phyloP scores from a whole-genome alignment of 139 green algal genomes.

The Volvox reticuliferus region DNA sequence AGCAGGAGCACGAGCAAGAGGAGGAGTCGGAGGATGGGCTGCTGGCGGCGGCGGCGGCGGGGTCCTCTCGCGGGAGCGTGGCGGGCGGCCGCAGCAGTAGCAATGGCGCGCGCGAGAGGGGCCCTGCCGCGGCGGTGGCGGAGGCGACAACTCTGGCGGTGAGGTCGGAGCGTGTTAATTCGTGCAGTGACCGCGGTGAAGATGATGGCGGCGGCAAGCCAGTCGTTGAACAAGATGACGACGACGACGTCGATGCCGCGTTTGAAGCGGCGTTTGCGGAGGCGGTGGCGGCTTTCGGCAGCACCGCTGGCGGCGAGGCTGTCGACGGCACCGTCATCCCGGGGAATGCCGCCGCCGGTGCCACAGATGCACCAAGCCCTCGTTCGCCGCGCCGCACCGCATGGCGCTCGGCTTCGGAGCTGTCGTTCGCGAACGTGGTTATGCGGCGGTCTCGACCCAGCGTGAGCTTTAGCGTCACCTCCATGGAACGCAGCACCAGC shows the following conservation, averaged over 20 bases:
- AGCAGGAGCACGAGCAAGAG: conserved; percentile 17
- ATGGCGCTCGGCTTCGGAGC: conserved; percentile 29
- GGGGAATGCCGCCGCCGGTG: background rate
- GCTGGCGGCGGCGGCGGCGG: conserved; percentile 10
- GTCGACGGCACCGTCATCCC: background rate
- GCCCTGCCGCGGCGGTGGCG: background rate
- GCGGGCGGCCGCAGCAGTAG: background rate
- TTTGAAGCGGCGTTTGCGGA: background rate
- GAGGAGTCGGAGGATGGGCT: background rate
- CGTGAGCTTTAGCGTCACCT: background rate
- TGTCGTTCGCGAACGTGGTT: conserved; percentile 2
- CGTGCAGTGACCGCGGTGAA: background rate
- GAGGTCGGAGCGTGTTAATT: background rate
- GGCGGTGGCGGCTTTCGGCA: background rate
- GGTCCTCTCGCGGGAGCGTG: background rate
- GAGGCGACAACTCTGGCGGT: background rate
- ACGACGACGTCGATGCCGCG: background rate
- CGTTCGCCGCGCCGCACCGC: background rate
- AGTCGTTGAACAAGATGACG: background rate
- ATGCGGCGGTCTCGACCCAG: background rate
- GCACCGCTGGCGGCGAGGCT: background rate
- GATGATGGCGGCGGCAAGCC: background rate
- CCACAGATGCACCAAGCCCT: no score
- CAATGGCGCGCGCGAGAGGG: background rate
- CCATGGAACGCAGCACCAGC: background rate